Evolutionary conservation across 768 basidiomycete genomes (phyloP).

Genomic region (Suillus spraguei): DNA sequence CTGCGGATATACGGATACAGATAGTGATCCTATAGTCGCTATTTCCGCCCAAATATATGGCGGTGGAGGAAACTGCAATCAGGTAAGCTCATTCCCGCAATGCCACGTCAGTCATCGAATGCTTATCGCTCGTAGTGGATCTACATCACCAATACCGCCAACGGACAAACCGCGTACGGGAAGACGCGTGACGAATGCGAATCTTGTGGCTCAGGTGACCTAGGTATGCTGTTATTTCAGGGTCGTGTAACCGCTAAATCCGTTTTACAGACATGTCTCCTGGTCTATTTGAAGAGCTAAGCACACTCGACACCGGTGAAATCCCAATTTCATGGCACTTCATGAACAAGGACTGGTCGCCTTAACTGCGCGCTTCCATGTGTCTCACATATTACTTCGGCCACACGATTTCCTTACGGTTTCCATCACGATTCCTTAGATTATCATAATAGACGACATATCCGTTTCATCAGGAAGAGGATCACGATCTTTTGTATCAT

Average conservation of each 20-base stretch:
- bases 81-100: constrained; percentile 41
- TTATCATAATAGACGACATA: constrained; percentile 13
- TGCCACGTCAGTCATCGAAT: neutral
- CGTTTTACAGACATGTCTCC: constrained; percentile 62
- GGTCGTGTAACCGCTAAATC: constrained; percentile 12
- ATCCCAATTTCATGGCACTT: constrained; percentile 64
- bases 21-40: constrained; percentile 62
- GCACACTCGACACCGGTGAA: constrained; percentile 47
- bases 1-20: constrained; percentile 55
- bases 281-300: constrained; percentile 57
- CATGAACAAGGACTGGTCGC: constrained; percentile 47
- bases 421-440: constrained; percentile 6
- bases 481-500: constrained; percentile 25
- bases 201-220: constrained; percentile 50
- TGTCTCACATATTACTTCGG: neutral
- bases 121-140: constrained; percentile 47
- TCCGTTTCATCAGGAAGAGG: constrained; percentile 19
- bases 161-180: constrained; percentile 51
- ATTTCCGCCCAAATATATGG: constrained; percentile 58
- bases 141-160: constrained; percentile 58
- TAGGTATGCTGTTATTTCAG: constrained; percentile 48
- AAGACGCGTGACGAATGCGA: constrained; percentile 60
- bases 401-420: constrained; percentile 4
- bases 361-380: constrained; percentile 29
- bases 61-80: constrained; percentile 57